Evolutionary conservation across 192 early-diverging fungal species (phyloP), one percentile per base, ranked within the genome.

Genomic region (Allomyces macrogynus): DNA sequence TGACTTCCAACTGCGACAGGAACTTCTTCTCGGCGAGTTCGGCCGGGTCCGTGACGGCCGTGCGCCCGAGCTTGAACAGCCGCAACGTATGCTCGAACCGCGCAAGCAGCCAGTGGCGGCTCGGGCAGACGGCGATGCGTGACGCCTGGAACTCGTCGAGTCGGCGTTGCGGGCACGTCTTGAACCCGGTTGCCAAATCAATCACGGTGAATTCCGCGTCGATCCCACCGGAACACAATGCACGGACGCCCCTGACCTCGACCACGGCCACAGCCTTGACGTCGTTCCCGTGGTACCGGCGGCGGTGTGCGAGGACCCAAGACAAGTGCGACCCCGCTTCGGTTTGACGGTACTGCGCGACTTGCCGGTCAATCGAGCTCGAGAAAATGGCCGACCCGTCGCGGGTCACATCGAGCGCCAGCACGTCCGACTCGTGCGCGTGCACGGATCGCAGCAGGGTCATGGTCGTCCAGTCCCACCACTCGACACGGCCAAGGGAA

Each of bases 261-360:
- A 87, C 78, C 43, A 93, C 76, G 1, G 86, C 85, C 23, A 98
- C 66, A n/a, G 93, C 87, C 25, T 90, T 84, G 42, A 98, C 90
- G 71, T 98, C 95, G 71, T 98, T 91, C 18, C 86, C 87, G 73
- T 98, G 95, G 74, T 88, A 93, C 64, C 91, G 83, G 62, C 90
- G 83, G 66, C 32, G 32, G 32, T 40, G 32, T 8, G 32, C 32
- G 4, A 40, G 0, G 32, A 40, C 32, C 32, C 32, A 40, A 2
- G 32, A 40, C 32, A 40, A 40, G 32, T 40, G 32, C 4, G 32
- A 40, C 4, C 32, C 32, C 5, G 32, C 3, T 7, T 40, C 32
- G 32, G 32, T 40, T 40, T 40, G 32, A 2, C 75, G 74, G 73
- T 85, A 90, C 68, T 85, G 81, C 4, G 81, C 80, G 54, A 91